Evolutionary conservation across 2,329 filamentous ascomycete genomes (phyloP), one percentile per base, ranked within the genome.

Genomic region (Trichoderma sp.): DNA sequence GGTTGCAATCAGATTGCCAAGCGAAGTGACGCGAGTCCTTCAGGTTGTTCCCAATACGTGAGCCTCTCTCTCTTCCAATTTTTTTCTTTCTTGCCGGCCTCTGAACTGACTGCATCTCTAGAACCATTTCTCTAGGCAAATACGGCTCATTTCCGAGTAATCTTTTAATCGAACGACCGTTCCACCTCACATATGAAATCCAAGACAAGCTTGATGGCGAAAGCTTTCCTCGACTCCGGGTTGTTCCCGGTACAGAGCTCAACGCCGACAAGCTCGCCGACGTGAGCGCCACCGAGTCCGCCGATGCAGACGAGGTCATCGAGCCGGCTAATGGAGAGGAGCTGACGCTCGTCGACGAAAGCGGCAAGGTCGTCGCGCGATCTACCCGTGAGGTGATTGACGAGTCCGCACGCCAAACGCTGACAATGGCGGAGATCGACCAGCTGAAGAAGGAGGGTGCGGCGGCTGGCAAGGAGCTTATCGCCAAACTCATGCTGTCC

Each of bases 111-210:
- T 51, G 65, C 26, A 76, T 70, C 24, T 77, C 49, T 74, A 97
- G 94, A 51, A 92, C 89, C 55, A 91, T 98, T 72, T 93, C 92
- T 1, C 84, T 98, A 39, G 94, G 94, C 68, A 98, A 97, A 87
- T 97, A 96, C 78, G 96, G 96, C 72, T 89, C 89, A 2, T 97
- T 99, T 77, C 91, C 93, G 18, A 89, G 92, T 64, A 97, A 98
- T 77, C 87, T 96, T 37, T 88, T 99, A 56, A 87, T 99, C 71
- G 91, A 93, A n/a, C 90, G 96, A 8, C 96, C 96, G 0, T 97
- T 93, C 77, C 89, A 97, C 81, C 84, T 96, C 70, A 98, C 94
- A 0, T 99, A 93, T 81, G 95, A 98, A 79, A 85, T 98, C 2
- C 86, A 91, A 71, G 93, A 97, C 74, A 88, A 87, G 75, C 80